A percentile compares a stretch with the other conserved stretches of the same genome.
phyloP scores from a whole-genome alignment of 2,329 filamentous ascomycete genomes.

The Clathrospora elynae region DNA sequence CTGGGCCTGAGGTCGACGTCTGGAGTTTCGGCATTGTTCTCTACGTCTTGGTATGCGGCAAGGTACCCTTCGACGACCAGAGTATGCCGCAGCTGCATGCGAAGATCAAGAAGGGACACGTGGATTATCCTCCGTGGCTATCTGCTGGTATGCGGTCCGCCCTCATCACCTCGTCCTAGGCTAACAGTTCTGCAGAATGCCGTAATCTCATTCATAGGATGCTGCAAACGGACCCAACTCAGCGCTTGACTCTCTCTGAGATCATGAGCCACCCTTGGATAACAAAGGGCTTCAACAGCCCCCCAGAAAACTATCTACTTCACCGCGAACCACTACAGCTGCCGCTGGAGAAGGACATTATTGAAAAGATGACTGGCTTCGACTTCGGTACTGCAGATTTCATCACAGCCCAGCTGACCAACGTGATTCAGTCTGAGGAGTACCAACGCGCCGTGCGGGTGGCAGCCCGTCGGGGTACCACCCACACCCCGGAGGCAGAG shows the following conservation, averaged over 20 bases:
- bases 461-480: conserved; percentile 67
- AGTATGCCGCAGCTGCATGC: conserved; percentile 98
- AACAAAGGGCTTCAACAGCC: conserved; percentile 82
- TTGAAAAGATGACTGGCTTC: conserved; percentile 96
- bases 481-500: conserved; percentile 62
- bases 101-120: conserved; percentile 96
- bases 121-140: conserved; percentile 94
- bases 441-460: conserved; percentile 84
- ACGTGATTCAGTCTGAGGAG: conserved; percentile 89
- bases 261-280: conserved; percentile 97
- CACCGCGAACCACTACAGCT: conserved; percentile 81
- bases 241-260: conserved; percentile 84
- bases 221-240: conserved; percentile 90
- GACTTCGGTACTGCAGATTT: conserved; percentile 89
- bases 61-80: conserved; percentile 98
- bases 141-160: conserved; percentile 70
- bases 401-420: conserved; percentile 80
- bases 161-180: neutral
- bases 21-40: conserved; percentile 99
- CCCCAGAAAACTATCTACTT: conserved; percentile 89
- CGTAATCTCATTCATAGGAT: conserved; percentile 90
- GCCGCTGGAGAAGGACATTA: conserved; percentile 79
- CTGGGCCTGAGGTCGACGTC: conserved; percentile 93
- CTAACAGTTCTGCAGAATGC: conserved; percentile 69
- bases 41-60: conserved; percentile 95